These are phyloP conservation scores for Monosporascus sp. DNA, from an alignment of 2,329 filamentous ascomycete genomes.

Conservation along the genomic window DNA sequence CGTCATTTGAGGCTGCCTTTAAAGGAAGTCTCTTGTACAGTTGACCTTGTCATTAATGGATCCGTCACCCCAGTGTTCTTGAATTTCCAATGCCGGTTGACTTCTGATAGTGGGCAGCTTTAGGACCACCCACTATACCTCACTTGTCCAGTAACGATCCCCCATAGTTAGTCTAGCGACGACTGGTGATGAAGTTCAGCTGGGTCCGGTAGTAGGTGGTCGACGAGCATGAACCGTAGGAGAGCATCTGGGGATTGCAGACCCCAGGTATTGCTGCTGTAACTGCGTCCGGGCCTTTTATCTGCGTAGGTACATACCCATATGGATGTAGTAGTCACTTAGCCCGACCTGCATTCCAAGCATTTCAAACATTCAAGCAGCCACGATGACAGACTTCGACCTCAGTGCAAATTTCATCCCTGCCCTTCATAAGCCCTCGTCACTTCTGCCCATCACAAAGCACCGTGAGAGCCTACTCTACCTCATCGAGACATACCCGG, in stretches of 20 bases:
- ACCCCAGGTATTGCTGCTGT: not conserved
- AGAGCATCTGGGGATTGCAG: not conserved
- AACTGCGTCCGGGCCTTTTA: not conserved
- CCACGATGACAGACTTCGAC: constrained; percentile 51
- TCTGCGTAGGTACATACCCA: not conserved
- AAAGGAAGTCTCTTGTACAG: too few relatives aligned
- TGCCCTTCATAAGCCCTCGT: constrained; percentile 77
- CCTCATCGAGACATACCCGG: constrained; percentile 74
- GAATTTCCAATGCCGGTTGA: too few relatives aligned
- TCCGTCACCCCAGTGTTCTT: too few relatives aligned
- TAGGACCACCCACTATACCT: too few relatives aligned
- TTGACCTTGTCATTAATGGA: too few relatives aligned
- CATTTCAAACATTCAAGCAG: constrained; percentile 1
- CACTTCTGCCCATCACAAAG: constrained; percentile 80
- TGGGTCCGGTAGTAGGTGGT: too few relatives aligned
- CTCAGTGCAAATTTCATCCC: constrained; percentile 63
- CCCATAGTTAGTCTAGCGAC: too few relatives aligned
- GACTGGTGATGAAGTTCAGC: too few relatives aligned
- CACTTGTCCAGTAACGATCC: too few relatives aligned
- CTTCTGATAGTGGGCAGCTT: too few relatives aligned
- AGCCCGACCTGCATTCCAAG: constrained; percentile 2
- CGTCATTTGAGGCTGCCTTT: too few relatives aligned
- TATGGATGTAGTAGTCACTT: not conserved
- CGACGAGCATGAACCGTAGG: not conserved
- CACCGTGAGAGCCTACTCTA: constrained; percentile 78